These are phyloP conservation scores for Amoebophrya sp. DNA, from an alignment of 169 alveolate genomes.

Conservation along the genomic window DNA sequence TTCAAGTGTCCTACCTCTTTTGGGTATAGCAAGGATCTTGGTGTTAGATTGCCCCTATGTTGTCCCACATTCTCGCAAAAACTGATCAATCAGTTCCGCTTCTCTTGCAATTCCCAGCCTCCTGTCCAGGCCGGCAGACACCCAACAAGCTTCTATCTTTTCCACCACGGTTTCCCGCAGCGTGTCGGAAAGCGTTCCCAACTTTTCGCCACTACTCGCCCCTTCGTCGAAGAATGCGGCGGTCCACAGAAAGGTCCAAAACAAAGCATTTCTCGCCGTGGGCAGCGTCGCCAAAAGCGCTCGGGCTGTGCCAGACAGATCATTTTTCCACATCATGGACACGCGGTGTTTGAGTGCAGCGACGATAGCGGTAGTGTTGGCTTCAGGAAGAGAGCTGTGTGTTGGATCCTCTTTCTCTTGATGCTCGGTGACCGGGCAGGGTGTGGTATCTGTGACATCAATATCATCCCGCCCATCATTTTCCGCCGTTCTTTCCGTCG, in stretches of 20 bases:
- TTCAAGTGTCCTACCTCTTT: too few species aligned
- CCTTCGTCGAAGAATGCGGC: neutral
- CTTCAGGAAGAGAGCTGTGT: neutral
- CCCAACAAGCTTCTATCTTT: neutral
- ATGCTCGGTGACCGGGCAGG: neutral
- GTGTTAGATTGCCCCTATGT: too few species aligned
- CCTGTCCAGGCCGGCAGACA: neutral
- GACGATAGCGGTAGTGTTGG: neutral
- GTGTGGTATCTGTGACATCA: neutral
- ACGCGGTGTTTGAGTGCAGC: neutral
- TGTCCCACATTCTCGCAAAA: too few species aligned
- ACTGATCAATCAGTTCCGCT: too few species aligned
- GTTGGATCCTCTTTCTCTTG: neutral
- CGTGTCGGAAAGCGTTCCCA: neutral
- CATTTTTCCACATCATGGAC: neutral
- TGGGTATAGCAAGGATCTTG: too few species aligned
- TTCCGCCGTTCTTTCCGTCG: neutral
- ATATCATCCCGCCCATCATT: neutral
- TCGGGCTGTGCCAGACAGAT: neutral
- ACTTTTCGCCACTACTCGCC: neutral
- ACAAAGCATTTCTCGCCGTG: neutral
- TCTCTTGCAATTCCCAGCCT: neutral
- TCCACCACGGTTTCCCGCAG: neutral
- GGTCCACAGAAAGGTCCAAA: neutral
- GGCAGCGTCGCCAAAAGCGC: neutral